These are phyloP conservation scores for Dichomitus squalens DNA, from an alignment of 1,284 basidiomycete species.

Conservation along the genomic window DNA sequence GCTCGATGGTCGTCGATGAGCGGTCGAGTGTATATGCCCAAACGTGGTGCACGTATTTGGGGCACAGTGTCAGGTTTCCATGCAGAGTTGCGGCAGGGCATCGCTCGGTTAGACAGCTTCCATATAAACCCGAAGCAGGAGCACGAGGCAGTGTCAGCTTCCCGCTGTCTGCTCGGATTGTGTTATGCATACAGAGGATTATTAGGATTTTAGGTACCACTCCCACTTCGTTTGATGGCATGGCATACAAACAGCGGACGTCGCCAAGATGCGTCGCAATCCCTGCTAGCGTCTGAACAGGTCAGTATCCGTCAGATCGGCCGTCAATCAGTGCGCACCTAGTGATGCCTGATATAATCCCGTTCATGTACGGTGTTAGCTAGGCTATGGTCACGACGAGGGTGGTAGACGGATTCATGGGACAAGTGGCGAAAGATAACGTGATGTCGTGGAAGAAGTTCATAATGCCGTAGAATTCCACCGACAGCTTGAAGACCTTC, in stretches of 20 bases:
- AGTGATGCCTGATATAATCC: background rate
- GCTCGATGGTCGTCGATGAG: too few relatives aligned
- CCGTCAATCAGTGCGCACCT: background rate
- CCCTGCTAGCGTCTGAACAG: background rate
- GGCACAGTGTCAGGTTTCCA: background rate
- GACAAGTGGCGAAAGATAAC: background rate
- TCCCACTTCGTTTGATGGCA: too few relatives aligned
- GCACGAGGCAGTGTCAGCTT: background rate
- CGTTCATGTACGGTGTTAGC: too few relatives aligned
- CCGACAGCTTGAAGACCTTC: background rate
- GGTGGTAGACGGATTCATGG: background rate
- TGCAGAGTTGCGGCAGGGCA: background rate
- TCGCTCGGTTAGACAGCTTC: background rate
- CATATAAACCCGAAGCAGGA: background rate
- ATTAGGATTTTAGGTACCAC: too few relatives aligned
- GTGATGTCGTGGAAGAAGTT: background rate
- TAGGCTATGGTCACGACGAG: background rate
- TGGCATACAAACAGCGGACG: background rate
- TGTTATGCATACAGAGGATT: background rate
- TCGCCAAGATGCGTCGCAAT: background rate
- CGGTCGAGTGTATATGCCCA: background rate
- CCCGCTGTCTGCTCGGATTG: background rate
- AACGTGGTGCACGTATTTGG: constrained; percentile 6
- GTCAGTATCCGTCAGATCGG: background rate
- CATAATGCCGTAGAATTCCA: background rate